Conservation (phyloP, 139 green algal genomes). For the Chlamydomonas applanata region DNA sequence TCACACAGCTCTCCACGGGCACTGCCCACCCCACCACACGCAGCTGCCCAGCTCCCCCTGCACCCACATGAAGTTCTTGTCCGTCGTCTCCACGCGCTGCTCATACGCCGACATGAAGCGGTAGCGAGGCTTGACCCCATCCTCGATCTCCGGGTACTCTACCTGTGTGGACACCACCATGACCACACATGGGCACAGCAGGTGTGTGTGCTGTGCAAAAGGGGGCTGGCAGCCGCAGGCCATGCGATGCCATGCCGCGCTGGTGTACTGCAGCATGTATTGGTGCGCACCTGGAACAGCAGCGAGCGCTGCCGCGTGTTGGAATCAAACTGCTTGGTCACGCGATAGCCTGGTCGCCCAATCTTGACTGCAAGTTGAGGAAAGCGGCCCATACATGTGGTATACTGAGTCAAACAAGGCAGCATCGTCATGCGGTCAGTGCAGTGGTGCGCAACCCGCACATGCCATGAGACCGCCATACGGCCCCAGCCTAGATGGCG, state of each 20-base stretch:
- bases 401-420: neutral
- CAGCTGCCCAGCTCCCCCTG: too few relatives aligned
- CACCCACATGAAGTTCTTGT: conserved; percentile 30
- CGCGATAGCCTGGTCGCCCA: conserved; percentile 93
- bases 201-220: too few relatives aligned
- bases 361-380: conserved; percentile 86
- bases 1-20: too few relatives aligned
- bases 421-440: too few relatives aligned
- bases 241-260: too few relatives aligned
- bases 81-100: conserved; percentile 79
- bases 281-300: conserved; percentile 95
- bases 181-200: too few relatives aligned
- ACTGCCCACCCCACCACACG: too few relatives aligned
- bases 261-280: too few relatives aligned
- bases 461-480: too few relatives aligned
- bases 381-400: neutral
- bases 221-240: too few relatives aligned
- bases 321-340: conserved; percentile 96
- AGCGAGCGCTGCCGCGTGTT: conserved; percentile 77
- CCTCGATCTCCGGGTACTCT: conserved; percentile 98
- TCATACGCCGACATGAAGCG: conserved; percentile 97
- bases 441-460: too few relatives aligned
- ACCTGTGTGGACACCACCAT: conserved; percentile 58
- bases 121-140: conserved; percentile 84
- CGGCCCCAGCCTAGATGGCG: too few relatives aligned